These are phyloP conservation scores for Puccinia triticina DNA, from an alignment of 1,284 basidiomycete genomes.

Conservation along the genomic window DNA sequence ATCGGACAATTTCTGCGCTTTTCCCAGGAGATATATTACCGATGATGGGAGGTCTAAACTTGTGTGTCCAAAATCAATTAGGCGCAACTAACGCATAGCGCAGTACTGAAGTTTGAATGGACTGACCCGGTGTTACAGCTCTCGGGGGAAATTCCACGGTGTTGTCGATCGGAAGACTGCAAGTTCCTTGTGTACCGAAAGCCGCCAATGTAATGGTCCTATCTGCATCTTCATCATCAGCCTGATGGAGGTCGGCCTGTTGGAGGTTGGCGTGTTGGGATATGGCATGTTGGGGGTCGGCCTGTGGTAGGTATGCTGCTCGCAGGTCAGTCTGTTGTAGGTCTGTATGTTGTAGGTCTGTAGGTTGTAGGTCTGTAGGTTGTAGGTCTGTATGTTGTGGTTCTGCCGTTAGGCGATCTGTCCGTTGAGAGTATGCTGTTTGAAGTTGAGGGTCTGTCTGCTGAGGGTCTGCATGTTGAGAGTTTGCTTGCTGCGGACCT, in stretches of 20 bases:
- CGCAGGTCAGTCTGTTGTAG: too few relatives aligned
- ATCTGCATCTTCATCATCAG: neutral
- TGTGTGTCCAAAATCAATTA: neutral
- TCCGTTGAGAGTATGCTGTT: too few relatives aligned
- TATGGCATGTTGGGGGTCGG: too few relatives aligned
- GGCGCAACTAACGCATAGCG: neutral
- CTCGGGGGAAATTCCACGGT: neutral
- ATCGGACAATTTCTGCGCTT: neutral
- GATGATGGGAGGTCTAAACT: constrained; percentile 29
- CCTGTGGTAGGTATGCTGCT: too few relatives aligned
- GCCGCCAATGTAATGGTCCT: neutral
- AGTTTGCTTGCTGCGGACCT: too few relatives aligned
- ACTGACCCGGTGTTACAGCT: constrained; percentile 15
- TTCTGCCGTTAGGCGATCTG: too few relatives aligned
- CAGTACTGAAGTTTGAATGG: neutral
- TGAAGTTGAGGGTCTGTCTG: too few relatives aligned
- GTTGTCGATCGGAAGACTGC: neutral
- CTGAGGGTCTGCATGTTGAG: too few relatives aligned
- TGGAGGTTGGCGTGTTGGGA: too few relatives aligned
- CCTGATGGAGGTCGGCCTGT: neutral
- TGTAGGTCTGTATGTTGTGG: too few relatives aligned
- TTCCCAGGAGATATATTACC: neutral
- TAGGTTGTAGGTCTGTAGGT: too few relatives aligned
- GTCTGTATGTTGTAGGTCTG: too few relatives aligned
- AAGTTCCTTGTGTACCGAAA: neutral